phyloP scores from a whole-genome alignment of 2,329 filamentous ascomycete species.

The Ophiostoma quercus region DNA sequence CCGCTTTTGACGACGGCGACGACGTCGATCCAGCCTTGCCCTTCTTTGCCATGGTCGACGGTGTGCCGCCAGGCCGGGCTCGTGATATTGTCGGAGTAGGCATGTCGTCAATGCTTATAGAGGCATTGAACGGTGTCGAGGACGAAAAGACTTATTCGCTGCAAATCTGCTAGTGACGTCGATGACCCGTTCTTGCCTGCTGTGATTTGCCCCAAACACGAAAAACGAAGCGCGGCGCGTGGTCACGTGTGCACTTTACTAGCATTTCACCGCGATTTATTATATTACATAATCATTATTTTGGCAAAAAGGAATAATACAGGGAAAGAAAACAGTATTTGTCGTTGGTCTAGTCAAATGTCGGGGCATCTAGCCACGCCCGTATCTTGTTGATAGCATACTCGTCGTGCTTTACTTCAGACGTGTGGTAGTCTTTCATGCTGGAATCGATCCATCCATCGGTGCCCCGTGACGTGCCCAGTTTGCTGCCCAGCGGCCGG shows the following conservation, averaged over 20 bases:
- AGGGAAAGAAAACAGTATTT: no score
- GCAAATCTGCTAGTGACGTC: slow-evolving; percentile 4
- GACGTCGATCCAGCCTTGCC: slow-evolving; percentile 23
- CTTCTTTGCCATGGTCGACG: slow-evolving; percentile 19
- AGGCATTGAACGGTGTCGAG: background rate
- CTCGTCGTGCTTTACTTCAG: no score
- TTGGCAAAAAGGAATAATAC: no score
- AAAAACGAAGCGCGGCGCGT: slow-evolving; percentile 1
- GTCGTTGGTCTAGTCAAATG: no score
- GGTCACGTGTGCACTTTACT: background rate
- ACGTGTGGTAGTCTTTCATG: no score
- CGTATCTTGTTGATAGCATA: no score
- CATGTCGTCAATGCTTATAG: slow-evolving; percentile 12
- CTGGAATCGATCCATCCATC: no score
- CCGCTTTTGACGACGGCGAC: slow-evolving; percentile 3
- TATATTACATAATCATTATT: background rate
- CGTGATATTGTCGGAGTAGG: slow-evolving; percentile 19
- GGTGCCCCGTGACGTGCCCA: no score
- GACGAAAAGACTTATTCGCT: background rate
- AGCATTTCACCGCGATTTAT: background rate
- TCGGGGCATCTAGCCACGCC: no score
- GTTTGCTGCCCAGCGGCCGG: no score
- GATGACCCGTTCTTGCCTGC: background rate
- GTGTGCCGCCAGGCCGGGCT: slow-evolving; percentile 16
- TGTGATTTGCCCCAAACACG: slow-evolving; percentile 1